Conservation (phyloP, 148 eudicot species). For the Suaeda aralocaspica region DNA sequence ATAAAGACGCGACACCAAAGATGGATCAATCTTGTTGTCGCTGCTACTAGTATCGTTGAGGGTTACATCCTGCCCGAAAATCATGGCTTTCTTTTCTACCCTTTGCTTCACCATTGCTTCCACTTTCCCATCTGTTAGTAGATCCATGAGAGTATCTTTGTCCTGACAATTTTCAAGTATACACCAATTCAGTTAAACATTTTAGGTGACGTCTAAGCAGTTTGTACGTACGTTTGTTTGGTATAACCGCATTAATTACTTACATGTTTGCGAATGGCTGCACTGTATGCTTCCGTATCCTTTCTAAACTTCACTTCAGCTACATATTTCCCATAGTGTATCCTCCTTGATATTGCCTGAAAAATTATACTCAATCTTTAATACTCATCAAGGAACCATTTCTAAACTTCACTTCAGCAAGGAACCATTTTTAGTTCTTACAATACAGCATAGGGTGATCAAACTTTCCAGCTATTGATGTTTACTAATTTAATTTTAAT, state of each 20-base stretch:
- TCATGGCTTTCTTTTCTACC: conserved; percentile 75
- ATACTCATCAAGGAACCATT: no score
- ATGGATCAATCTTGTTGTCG: conserved; percentile 48
- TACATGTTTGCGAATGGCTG: conserved; percentile 66
- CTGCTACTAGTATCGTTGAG: conserved; percentile 27
- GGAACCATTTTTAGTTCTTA: neutral
- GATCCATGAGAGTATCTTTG: conserved; percentile 47
- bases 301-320: conserved; percentile 74
- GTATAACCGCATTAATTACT: no score
- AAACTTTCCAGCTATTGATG: no score
- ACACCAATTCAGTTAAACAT: neutral
- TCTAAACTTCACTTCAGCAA: no score
- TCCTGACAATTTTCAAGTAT: conserved; percentile 44
- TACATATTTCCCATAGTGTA: conserved; percentile 83
- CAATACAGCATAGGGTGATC: neutral
- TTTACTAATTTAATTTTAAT: no score
- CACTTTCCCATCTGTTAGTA: conserved; percentile 57
- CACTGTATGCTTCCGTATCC: conserved; percentile 55
- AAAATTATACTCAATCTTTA: conserved; percentile 3
- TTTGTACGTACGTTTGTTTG: no score
- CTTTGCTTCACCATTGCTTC: conserved; percentile 78
- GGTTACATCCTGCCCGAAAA: conserved; percentile 64
- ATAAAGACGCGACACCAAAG: conserved; percentile 50
- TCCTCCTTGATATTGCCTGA: conserved; percentile 83
- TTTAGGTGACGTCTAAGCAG: no score